A percentile compares a stretch with the other conserved stretches of the same genome.
phyloP scores from a whole-genome alignment of 2,329 filamentous ascomycete species.

The Didymella pinodella region DNA sequence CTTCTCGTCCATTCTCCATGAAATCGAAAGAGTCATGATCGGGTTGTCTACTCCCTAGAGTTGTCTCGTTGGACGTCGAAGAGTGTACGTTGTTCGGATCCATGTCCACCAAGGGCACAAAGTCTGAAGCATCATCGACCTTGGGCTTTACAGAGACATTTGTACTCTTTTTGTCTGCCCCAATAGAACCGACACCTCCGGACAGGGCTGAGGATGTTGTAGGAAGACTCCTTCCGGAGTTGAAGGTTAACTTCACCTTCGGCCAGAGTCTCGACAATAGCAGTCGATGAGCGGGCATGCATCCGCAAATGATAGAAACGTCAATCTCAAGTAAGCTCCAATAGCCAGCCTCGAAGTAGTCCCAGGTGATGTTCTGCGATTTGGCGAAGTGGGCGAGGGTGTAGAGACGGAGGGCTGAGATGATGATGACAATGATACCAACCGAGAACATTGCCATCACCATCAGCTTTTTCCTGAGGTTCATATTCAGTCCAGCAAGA shows the following conservation, averaged over 20 bases:
- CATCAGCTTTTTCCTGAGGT: conserved; percentile 44
- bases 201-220: conserved; percentile 4
- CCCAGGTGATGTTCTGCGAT: conserved; percentile 52
- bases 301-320: conserved; percentile 50
- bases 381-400: conserved; percentile 54
- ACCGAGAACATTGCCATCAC: conserved; percentile 50
- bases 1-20: background rate
- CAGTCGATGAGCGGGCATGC: conserved; percentile 48
- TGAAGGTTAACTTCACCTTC: conserved; percentile 25
- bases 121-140: conserved; percentile 26
- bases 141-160: conserved; percentile 30
- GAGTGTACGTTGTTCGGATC: conserved; percentile 23
- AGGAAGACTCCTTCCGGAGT: conserved; percentile 17
- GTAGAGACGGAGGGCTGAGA: conserved; percentile 43
- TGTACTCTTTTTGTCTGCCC: conserved; percentile 9
- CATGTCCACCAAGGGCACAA: conserved; percentile 34
- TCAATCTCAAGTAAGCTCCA: conserved; percentile 53
- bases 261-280: conserved; percentile 28
- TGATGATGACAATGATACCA: conserved; percentile 39
- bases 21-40: background rate
- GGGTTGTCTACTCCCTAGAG: background rate
- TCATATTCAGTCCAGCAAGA: conserved; percentile 42
- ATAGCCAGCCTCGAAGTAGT: conserved; percentile 50
- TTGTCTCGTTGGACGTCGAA: conserved; percentile 1
- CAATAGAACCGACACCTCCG: conserved; percentile 1